Percentiles rank a stretch among this genome's conserved stretches.
phyloP scores from a whole-genome alignment of 257 asterid genomes.

The Jacaranda copaia region DNA sequence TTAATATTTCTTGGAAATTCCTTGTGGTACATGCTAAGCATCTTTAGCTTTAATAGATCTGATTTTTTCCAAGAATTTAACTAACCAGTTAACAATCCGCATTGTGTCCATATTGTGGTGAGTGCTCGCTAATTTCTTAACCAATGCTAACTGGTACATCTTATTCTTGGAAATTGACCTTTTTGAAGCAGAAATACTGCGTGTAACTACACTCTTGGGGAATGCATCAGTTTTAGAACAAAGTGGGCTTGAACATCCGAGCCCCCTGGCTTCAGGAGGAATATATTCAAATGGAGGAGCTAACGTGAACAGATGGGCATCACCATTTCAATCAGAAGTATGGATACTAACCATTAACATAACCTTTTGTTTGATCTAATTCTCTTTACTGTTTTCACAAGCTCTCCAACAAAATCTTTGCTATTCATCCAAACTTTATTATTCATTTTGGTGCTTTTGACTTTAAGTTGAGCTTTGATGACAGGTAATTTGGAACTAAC shows the following conservation, averaged over 20 bases:
- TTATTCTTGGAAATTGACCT: conserved; percentile 98
- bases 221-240: conserved; percentile 99
- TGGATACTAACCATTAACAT: conserved; percentile 99
- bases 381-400: conserved; percentile 55
- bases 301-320: conserved; percentile 96
- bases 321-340: conserved; percentile 99
- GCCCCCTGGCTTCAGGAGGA: conserved; percentile 99
- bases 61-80: conserved; percentile 41
- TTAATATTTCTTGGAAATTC: conserved; percentile 15
- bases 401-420: conserved; percentile 45
- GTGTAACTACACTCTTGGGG: conserved; percentile 99
- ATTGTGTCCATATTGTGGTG: conserved; percentile 81
- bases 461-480: conserved; percentile 46
- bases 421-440: conserved; percentile 50
- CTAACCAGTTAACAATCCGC: conserved; percentile 63
- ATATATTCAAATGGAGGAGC: conserved; percentile 97
- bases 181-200: conserved; percentile 99
- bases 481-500: conserved; percentile 71
- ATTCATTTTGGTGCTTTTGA: conserved; percentile 41
- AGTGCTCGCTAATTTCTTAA: conserved; percentile 79
- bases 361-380: conserved; percentile 80
- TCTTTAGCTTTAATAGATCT: conserved; percentile 39
- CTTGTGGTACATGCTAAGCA: conserved; percentile 27
- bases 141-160: conserved; percentile 98
- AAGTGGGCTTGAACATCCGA: conserved; percentile 98